Percentiles rank a stretch among this genome's conserved stretches.
phyloP scores from a whole-genome alignment of 176 grass and related monocot species.

The Eragrostis nindensis region DNA sequence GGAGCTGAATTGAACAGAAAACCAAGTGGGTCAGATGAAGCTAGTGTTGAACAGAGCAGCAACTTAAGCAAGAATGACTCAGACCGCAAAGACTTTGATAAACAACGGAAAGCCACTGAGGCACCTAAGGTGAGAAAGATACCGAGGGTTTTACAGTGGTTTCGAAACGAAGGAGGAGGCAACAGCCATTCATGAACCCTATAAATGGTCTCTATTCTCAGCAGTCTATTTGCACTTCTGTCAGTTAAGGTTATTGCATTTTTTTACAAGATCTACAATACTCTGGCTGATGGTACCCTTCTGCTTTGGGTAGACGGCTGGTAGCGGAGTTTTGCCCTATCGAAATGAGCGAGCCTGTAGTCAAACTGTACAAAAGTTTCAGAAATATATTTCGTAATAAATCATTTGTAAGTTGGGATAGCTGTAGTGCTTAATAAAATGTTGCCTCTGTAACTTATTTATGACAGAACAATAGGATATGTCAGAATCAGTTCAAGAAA shows the following conservation, averaged over 20 bases:
- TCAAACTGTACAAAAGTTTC: constrained; percentile 53
- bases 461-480: constrained; percentile 28
- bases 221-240: constrained; percentile 86
- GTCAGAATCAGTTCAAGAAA: too few relatives aligned
- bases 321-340: constrained; percentile 40
- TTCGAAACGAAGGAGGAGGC: constrained; percentile 80
- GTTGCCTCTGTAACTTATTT: too few relatives aligned
- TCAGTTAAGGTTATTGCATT: constrained; percentile 44
- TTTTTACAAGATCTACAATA: constrained; percentile 27
- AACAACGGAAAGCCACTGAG: constrained; percentile 27
- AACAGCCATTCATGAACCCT: constrained; percentile 65
- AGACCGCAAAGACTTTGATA: constrained; percentile 39
- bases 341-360: constrained; percentile 28
- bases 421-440: constrained; percentile 41
- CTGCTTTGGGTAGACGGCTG: constrained; percentile 45
- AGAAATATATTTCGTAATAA: constrained; percentile 23
- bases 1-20: constrained; percentile 41
- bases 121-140: constrained; percentile 57
- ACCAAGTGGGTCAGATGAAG: constrained; percentile 47
- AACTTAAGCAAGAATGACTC: constrained; percentile 30
- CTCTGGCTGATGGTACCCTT: constrained; percentile 40
- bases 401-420: neutral
- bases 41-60: constrained; percentile 47
- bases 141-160: constrained; percentile 87
- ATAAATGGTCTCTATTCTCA: constrained; percentile 75